A percentile compares a stretch with the other conserved stretches of the same genome.
Conservation (phyloP, 495 filamentous ascomycete genomes). For the Friedmanniomyces simplex region DNA sequence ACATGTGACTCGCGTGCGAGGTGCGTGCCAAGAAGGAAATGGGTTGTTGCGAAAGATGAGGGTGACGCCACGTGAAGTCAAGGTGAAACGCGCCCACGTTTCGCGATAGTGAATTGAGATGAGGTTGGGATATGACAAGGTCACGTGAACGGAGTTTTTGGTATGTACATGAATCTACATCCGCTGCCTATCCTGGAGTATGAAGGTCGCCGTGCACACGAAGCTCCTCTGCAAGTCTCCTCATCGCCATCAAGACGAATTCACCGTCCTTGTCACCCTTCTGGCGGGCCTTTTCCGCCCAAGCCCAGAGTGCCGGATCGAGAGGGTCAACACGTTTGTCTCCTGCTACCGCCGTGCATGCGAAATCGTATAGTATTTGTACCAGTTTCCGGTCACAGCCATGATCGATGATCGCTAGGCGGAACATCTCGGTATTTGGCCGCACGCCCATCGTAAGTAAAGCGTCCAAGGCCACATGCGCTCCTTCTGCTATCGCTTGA, state of each 20-base stretch:
- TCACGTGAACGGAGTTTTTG: too few species aligned
- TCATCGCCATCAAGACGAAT: not conserved
- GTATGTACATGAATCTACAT: too few species aligned
- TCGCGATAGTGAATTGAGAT: not conserved
- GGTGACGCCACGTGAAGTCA: not conserved
- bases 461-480: not conserved
- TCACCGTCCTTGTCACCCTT: not conserved
- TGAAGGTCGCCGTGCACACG: too few species aligned
- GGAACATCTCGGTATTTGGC: constrained; percentile 9
- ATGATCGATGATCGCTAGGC: constrained; percentile 4
- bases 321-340: constrained; percentile 1
- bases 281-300: constrained; percentile 1
- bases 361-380: not conserved
- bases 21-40: too few species aligned
- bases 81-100: not conserved
- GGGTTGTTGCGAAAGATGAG: too few species aligned
- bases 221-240: not conserved
- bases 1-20: too few species aligned
- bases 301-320: constrained; percentile 12
- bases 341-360: not conserved
- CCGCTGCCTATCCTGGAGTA: too few species aligned
- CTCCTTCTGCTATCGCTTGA: constrained; percentile 8
- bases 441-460: not conserved
- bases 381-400: constrained; percentile 8
- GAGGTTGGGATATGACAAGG: not conserved